These are phyloP conservation scores for Quercus cerris DNA, from an alignment of 306 rosid genomes.

Conservation along the genomic window DNA sequence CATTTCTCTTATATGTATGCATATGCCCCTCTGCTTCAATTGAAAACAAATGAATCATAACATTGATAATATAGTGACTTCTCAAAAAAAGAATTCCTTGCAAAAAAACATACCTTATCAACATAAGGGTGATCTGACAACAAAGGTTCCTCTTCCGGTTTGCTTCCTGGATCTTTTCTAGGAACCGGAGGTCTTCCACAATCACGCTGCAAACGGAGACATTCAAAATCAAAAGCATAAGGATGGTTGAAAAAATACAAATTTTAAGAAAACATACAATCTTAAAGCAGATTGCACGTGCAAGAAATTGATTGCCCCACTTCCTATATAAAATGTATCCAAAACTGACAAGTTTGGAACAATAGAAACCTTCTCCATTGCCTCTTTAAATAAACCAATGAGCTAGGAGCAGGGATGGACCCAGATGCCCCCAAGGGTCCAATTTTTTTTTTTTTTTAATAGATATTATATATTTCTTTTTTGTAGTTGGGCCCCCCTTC, in stretches of 20 bases:
- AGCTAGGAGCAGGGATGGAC: not conserved
- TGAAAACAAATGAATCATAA: not conserved
- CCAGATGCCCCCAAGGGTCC: too few relatives aligned
- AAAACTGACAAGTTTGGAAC: not conserved
- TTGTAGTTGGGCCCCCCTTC: too few relatives aligned
- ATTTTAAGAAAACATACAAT: conserved; percentile 13
- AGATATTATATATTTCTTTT: too few relatives aligned
- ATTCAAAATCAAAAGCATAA: conserved; percentile 15
- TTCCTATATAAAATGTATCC: not conserved
- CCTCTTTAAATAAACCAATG: not conserved
- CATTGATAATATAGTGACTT: conserved; percentile 6
- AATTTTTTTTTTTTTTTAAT: too few relatives aligned
- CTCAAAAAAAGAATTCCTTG: conserved; percentile 8
- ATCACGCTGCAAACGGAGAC: conserved; percentile 63
- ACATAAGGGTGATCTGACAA: conserved; percentile 93
- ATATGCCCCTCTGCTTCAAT: not conserved
- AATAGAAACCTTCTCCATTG: not conserved
- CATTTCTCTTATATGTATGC: not conserved
- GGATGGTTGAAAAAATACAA: not conserved
- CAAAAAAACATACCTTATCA: conserved; percentile 55
- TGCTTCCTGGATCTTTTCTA: conserved; percentile 80
- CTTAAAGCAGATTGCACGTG: conserved; percentile 3
- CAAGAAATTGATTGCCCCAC: not conserved
- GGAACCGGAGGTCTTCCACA: conserved; percentile 92
- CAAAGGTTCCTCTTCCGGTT: conserved; percentile 79